Conservation (phyloP, 805 yeast species). For the Candida orba region DNA sequence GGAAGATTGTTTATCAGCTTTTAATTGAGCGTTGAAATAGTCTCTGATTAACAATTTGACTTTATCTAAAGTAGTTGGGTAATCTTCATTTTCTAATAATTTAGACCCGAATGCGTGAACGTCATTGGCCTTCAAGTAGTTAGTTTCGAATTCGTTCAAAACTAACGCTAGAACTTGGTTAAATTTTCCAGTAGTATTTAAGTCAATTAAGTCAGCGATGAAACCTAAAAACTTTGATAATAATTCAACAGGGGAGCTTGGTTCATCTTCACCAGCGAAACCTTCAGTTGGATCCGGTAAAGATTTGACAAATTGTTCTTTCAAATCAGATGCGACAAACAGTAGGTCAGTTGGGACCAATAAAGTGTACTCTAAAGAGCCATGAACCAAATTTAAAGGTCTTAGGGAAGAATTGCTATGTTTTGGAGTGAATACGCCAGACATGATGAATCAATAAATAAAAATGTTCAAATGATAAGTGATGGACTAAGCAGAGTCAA, state of each 20-base stretch:
- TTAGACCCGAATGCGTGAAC: slow-evolving; percentile 84
- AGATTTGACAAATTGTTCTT: slow-evolving; percentile 71
- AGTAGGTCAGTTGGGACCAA: slow-evolving; percentile 79
- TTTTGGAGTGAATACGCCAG: slow-evolving; percentile 24
- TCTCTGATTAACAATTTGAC: slow-evolving; percentile 69
- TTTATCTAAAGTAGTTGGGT: slow-evolving; percentile 64
- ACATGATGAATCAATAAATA: slow-evolving; percentile 9
- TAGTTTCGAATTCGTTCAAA: slow-evolving; percentile 76
- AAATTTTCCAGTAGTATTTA: slow-evolving; percentile 44
- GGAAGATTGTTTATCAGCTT: slow-evolving; percentile 42
- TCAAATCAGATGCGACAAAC: slow-evolving; percentile 77
- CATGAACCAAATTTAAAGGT: slow-evolving; percentile 80
- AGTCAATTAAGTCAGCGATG: slow-evolving; percentile 42
- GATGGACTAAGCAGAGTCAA: not conserved
- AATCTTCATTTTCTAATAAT: slow-evolving; percentile 45
- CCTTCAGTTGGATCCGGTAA: slow-evolving; percentile 81
- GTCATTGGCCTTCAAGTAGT: slow-evolving; percentile 68
- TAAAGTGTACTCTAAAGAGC: slow-evolving; percentile 80
- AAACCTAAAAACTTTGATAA: slow-evolving; percentile 79
- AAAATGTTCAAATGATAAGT: too few species aligned
- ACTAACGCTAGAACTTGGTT: slow-evolving; percentile 65
- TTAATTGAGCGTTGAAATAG: slow-evolving; percentile 56
- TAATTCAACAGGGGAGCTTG: slow-evolving; percentile 78
- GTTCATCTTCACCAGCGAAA: slow-evolving; percentile 81
- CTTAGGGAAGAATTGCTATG: slow-evolving; percentile 41